phyloP scores from a whole-genome alignment of 768 basidiomycete species.

The Mycena vitilis region DNA sequence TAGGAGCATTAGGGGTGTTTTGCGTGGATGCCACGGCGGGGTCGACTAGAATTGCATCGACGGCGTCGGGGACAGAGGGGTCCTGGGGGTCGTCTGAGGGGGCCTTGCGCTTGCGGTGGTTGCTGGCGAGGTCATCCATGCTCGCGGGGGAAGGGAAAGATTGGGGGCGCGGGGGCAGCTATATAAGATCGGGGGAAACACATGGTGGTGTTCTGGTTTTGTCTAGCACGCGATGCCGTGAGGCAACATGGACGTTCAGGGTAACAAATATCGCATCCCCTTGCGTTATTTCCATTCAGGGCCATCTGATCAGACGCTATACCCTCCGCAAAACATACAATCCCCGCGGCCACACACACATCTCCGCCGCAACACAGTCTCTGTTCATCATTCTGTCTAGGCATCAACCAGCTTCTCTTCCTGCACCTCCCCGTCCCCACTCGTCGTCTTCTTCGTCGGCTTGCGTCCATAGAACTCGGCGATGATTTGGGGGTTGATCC shows the following conservation, averaged over 20 bases:
- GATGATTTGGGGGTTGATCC: slow-evolving; percentile 97
- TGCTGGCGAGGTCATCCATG: slow-evolving; percentile 74
- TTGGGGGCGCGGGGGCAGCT: slow-evolving; percentile 39
- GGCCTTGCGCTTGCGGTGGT: slow-evolving; percentile 78
- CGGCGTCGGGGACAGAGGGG: slow-evolving; percentile 41
- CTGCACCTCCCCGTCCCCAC: slow-evolving; percentile 56
- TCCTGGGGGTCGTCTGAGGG: slow-evolving; percentile 60
- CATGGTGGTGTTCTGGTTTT: slow-evolving; percentile 34
- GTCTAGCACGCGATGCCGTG: slow-evolving; percentile 31
- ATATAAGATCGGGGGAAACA: slow-evolving; percentile 52
- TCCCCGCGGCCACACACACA: background rate
- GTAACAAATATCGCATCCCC: slow-evolving; percentile 21
- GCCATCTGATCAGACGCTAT: slow-evolving; percentile 18
- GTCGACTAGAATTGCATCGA: slow-evolving; percentile 49
- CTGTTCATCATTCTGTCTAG: slow-evolving; percentile 46
- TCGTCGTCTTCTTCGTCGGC: slow-evolving; percentile 69
- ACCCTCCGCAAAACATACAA: slow-evolving; percentile 15
- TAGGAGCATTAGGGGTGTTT: slow-evolving; percentile 45
- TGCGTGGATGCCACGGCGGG: slow-evolving; percentile 28
- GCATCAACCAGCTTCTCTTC: slow-evolving; percentile 76
- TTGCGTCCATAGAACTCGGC: slow-evolving; percentile 94
- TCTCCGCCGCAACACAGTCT: too few relatives aligned
- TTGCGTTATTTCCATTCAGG: slow-evolving; percentile 20
- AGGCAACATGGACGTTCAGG: slow-evolving; percentile 18
- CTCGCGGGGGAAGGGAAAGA: slow-evolving; percentile 40